Evolutionary conservation across 2,329 filamentous ascomycete genomes (phyloP), one percentile per base, ranked within the genome.

Genomic region (Xylaria sp.): DNA sequence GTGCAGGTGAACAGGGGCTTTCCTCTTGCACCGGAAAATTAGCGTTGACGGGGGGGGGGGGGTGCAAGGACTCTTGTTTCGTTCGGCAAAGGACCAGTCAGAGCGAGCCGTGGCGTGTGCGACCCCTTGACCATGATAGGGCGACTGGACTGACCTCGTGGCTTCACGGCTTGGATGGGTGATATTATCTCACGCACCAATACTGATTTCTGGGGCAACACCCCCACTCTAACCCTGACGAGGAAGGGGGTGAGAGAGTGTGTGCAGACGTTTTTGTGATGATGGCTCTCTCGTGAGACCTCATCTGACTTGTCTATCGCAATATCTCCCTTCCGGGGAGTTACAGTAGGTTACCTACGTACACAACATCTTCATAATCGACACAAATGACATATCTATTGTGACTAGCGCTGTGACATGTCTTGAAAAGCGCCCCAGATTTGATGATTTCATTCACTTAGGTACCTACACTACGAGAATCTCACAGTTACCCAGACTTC

Each of bases 1-100:
- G 44, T 46, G 20, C 18, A 55, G 28, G 60, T 41, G 44, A 32
- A 41, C 50, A 15, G 23, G 28, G 39, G 28, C 39, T 34, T 23
- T 54, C 41, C 44, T 37, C 18, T 39, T 39, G 56, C 56, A 57
- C 25, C 9, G 46, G 25, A 52, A 65, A 34, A 65, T 65, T 56
- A 57, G 54, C 34, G 44, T 63, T 58, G 59, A 20, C 18, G 12
- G 39, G 50, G 32, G 50, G 18, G 12, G 12, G 39, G 50, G 32
- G 50, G 18, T 52, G 12, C 44, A 20, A 63, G 65, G 56, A 63
- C 54, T 58, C 58, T 56, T 56, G 13, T 57, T 12, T 63, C 15
- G 55, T n/a, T 69, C 69, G 69, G 66, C 66, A 71, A 71, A 23
- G 44, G 63, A 65, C 69, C 69, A 71, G 66, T 71, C 56, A 69